phyloP scores from a whole-genome alignment of 208 protist genomes.

The Trypanosoma boissoni region DNA sequence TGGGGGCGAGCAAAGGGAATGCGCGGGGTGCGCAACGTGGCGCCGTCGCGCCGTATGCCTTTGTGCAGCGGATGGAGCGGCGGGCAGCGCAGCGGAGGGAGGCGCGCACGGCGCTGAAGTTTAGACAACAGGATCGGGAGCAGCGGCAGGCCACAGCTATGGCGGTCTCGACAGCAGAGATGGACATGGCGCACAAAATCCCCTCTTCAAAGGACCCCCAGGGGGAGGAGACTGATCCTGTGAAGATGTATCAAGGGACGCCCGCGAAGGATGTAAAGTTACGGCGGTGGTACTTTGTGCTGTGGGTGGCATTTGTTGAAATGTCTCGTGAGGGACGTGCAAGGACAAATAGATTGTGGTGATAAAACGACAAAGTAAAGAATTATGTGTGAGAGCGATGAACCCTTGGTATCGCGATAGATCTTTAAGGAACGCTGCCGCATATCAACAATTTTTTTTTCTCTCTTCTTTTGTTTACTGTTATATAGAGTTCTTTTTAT shows the following conservation, averaged over 20 bases:
- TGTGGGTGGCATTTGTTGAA: constrained; percentile 29
- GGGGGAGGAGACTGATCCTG: no score
- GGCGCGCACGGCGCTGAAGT: constrained; percentile 9
- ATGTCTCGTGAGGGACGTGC: not conserved
- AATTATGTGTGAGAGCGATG: not conserved
- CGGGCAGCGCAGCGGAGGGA: constrained; percentile 20
- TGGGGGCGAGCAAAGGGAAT: not conserved
- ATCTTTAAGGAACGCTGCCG: not conserved
- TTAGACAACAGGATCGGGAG: no score
- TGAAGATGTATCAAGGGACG: not conserved
- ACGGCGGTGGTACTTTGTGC: constrained; percentile 45
- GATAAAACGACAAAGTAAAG: not conserved
- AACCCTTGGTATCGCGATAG: no score
- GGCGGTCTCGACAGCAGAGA: not conserved
- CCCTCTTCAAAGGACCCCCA: no score
- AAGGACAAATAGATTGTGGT: not conserved
- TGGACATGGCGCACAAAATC: no score
- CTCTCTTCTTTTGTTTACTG: constrained; percentile 6
- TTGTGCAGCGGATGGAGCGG: constrained; percentile 30
- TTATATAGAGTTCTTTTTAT: no score
- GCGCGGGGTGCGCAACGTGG: not conserved
- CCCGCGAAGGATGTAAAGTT: constrained; percentile 4
- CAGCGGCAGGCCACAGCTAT: no score
- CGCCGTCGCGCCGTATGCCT: not conserved
- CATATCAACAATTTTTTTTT: constrained; percentile 7